These are phyloP conservation scores for Ceratocystis destructans DNA, from an alignment of 2,329 filamentous ascomycete genomes.

Conservation along the genomic window DNA sequence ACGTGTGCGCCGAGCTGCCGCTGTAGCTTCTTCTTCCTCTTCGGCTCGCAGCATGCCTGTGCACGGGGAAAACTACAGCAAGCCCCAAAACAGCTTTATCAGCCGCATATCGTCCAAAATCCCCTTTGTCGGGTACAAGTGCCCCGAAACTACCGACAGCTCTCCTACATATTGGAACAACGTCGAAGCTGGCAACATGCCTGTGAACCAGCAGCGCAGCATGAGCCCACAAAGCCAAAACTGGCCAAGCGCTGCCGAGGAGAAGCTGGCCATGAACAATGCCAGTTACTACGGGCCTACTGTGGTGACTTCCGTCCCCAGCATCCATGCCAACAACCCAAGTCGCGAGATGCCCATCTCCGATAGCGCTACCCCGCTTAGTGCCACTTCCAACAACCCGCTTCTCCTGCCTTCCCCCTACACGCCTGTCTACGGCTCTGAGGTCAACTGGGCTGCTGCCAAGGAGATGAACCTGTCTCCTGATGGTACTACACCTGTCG, in stretches of 20 bases:
- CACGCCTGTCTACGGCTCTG: constrained; percentile 1
- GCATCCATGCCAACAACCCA: background rate
- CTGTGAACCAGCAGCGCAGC: constrained; percentile 6
- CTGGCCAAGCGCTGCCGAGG: constrained; percentile 6
- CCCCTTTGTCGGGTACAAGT: constrained; percentile 11
- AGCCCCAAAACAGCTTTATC: background rate
- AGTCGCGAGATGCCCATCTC: background rate
- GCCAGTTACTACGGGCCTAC: background rate
- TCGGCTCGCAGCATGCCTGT: background rate
- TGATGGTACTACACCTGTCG: background rate
- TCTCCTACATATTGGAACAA: constrained; percentile 3
- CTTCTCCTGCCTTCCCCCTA: constrained; percentile 4
- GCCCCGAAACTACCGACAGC: background rate
- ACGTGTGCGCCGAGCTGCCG: constrained; percentile 5
- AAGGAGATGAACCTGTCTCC: background rate
- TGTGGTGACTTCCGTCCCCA: background rate
- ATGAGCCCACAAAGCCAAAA: background rate
- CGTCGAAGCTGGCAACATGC: constrained; percentile 10
- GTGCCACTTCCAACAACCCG: background rate
- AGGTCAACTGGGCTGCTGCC: constrained; percentile 7
- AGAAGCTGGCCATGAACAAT: constrained; percentile 6
- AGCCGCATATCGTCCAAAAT: constrained; percentile 7
- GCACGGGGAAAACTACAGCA: background rate
- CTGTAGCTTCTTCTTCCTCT: background rate
- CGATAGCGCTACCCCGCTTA: background rate